Percentiles rank a stretch among this genome's conserved stretches.
Conservation (phyloP, 306 rosid species). For the Delonix regia region DNA sequence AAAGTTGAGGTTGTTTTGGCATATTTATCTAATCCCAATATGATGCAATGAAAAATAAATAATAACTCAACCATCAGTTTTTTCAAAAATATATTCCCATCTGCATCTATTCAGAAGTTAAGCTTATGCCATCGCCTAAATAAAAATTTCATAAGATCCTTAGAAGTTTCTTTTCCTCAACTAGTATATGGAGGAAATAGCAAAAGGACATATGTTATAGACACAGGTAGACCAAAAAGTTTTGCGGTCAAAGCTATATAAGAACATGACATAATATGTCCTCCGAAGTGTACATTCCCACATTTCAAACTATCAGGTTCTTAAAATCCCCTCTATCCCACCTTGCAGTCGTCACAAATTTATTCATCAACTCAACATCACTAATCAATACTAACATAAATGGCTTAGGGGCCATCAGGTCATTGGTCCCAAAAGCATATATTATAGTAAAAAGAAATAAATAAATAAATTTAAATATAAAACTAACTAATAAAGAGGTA, state of each 20-base stretch:
- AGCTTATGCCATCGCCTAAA: neutral
- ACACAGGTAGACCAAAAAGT: neutral
- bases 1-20: neutral
- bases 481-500: too few relatives aligned
- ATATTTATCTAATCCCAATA: slow-evolving; percentile 1
- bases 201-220: neutral
- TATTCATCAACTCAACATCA: slow-evolving; percentile 19
- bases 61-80: neutral
- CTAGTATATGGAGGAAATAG: neutral
- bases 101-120: slow-evolving; percentile 6
- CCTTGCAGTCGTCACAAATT: neutral
- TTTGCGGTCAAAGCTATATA: neutral
- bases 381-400: neutral
- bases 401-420: too few relatives aligned
- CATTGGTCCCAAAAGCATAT: too few relatives aligned
- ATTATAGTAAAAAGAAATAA: too few relatives aligned
- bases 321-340: neutral
- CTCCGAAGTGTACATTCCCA: neutral
- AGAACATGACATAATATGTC: neutral
- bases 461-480: too few relatives aligned
- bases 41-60: neutral
- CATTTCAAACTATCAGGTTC: neutral
- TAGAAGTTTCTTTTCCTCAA: neutral
- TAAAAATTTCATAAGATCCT: neutral
- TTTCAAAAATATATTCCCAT: slow-evolving; percentile 1